Conservation (phyloP, 768 basidiomycete species). For the Naganishia vaughanmartiniae region DNA sequence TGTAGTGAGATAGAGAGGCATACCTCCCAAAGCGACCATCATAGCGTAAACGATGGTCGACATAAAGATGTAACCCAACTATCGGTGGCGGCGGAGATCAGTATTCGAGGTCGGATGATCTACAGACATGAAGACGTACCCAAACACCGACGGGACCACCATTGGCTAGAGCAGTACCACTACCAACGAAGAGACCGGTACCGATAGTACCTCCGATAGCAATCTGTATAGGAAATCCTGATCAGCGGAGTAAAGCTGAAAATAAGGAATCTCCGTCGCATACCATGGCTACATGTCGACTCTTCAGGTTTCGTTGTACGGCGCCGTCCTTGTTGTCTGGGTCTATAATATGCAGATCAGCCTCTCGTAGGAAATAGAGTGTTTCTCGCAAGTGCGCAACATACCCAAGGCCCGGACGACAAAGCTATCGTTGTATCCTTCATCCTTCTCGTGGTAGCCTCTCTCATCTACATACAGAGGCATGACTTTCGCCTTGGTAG, state of each 20-base stretch:
- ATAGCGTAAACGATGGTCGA: constrained; percentile 48
- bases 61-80: constrained; percentile 44
- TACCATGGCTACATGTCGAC: constrained; percentile 50
- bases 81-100: neutral
- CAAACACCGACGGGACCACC: constrained; percentile 50
- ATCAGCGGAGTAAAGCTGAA: neutral
- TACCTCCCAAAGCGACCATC: constrained; percentile 47
- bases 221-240: constrained; percentile 31
- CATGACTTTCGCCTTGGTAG: constrained; percentile 16
- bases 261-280: neutral
- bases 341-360: constrained; percentile 10
- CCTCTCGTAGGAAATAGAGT: neutral
- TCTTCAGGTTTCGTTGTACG: constrained; percentile 48
- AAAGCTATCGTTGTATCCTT: constrained; percentile 9
- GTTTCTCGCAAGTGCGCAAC: neutral
- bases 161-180: constrained; percentile 40
- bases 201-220: constrained; percentile 52
- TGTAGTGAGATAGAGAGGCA: constrained; percentile 31
- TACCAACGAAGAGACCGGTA: constrained; percentile 51
- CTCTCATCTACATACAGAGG: constrained; percentile 23
- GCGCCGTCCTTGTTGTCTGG: constrained; percentile 31
- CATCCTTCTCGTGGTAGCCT: constrained; percentile 18
- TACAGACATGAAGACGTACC: constrained; percentile 16
- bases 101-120: constrained; percentile 32
- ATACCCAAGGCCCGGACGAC: constrained; percentile 5